Conservation (phyloP, 352 stramenopile genomes). For the Globisporangium cylindrosporum region DNA sequence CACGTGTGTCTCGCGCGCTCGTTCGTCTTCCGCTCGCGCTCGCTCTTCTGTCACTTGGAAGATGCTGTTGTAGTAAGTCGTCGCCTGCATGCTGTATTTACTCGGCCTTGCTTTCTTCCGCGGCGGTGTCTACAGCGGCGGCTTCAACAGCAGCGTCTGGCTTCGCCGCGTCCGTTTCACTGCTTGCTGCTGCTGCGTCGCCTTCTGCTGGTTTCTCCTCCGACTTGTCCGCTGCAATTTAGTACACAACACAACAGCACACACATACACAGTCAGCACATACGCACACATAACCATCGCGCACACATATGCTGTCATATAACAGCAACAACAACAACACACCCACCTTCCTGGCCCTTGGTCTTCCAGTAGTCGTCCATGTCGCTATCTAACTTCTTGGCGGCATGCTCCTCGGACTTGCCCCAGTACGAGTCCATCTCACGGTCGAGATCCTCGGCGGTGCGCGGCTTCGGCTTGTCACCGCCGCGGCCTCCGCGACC, state of each 20-base stretch:
- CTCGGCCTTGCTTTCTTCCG: conserved; percentile 11
- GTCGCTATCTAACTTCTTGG: conserved; percentile 81
- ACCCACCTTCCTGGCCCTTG: conserved; percentile 53
- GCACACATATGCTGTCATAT: neutral
- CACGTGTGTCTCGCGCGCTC: too few relatives aligned
- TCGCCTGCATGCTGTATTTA: neutral
- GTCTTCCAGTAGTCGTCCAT: conserved; percentile 90
- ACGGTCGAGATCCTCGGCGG: conserved; percentile 74
- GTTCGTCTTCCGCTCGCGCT: too few relatives aligned
- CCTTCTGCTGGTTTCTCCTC: conserved; percentile 9
- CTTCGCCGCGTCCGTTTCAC: neutral
- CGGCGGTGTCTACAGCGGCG: neutral
- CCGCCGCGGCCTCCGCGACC: conserved; percentile 26
- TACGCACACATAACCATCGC: too few relatives aligned
- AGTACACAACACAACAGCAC: neutral
- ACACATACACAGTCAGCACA: neutral
- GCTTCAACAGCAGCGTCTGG: neutral
- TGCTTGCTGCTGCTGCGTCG: neutral
- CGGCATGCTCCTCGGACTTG: conserved; percentile 80
- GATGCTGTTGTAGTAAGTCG: neutral
- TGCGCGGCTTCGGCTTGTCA: conserved; percentile 69
- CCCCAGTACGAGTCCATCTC: conserved; percentile 89
- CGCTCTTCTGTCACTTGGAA: neutral
- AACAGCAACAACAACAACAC: too few relatives aligned
- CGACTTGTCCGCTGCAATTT: neutral